Base-by-base conservation (phyloP, 129 eudicot species). In the Mikania micrantha region DNA sequence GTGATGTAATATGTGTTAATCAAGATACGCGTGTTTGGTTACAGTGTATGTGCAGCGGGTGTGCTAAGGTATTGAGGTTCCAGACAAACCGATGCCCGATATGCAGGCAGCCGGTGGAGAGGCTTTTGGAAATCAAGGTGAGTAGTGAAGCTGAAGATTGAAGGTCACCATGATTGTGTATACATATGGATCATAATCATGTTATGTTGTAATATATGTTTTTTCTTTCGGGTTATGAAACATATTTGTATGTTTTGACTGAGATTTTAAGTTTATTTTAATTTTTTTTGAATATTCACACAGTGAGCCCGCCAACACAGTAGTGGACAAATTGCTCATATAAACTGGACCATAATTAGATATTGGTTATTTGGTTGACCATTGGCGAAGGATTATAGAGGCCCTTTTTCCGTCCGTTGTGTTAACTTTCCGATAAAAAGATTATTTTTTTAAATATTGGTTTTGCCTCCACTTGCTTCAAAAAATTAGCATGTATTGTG, bases 41-140 rank as follows among this genome's bases (percentile, higher is more conserved):
- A 78, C 88, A 94, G 99, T 94, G 99, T 70, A 87, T 94, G 99
- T 94, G 99, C 86, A 90, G 97, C 31, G 97, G 81, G 35, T 94
- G 99, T 76, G 99, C 99, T 1, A 90, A 83, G 66, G 85, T 94
- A 42, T 74, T 94, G 88, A 85, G 99, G 85, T 85, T 89, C 67
- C 99, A 94, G 64, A 90, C 95, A 22, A 88, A 90, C 72, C 50
- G 97, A 56, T 94, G 99, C 63, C 99, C 99, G 13, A 94, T 94
- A 17, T 94, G 99, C 84, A 79, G 97, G 74, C 99, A 94, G 79
- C 97, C 97, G 9, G 90, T 94, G 52, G 99, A 94, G 81, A 85
- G 99, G 83, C 95, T 94, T 20, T 64, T 94, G 84, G 94, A 94
- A 76, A 94, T 94, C 38, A 90, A 90, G 82, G 97, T 94, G 70